Evolutionary conservation across 495 filamentous ascomycete species (phyloP).

Genomic region (Hypoxylon lienhwacheense): DNA sequence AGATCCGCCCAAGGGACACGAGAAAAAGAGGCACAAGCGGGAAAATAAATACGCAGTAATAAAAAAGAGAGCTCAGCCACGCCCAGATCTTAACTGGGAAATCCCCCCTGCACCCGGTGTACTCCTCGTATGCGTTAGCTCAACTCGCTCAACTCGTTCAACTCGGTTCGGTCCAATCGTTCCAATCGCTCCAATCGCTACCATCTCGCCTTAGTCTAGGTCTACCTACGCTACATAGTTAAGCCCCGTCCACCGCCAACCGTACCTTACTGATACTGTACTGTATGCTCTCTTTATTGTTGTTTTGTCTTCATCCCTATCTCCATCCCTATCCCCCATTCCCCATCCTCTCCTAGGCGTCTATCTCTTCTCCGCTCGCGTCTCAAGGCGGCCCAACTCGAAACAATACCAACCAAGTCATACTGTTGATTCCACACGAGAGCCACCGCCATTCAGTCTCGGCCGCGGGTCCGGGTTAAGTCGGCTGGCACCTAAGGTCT

Average conservation of each 20-base stretch:
- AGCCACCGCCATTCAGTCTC: conserved; percentile 22
- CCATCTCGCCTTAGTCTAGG: conserved; percentile 5
- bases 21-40: conserved; percentile 24
- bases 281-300: conserved; percentile 12
- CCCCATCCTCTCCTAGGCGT: conserved; percentile 17
- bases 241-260: conserved; percentile 16
- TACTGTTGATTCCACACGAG: conserved; percentile 19
- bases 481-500: no score
- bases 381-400: conserved; percentile 33
- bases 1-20: conserved; percentile 26
- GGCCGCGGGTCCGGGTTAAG: conserved; percentile 17
- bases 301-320: conserved; percentile 10
- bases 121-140: conserved; percentile 33
- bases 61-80: conserved; percentile 28
- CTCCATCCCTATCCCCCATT: conserved; percentile 12
- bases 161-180: no score
- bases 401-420: conserved; percentile 30
- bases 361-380: conserved; percentile 25
- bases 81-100: conserved; percentile 26
- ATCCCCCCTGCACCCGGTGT: conserved; percentile 15
- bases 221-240: conserved; percentile 12
- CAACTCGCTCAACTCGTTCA: no score
- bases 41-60: conserved; percentile 20
- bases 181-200: neutral
- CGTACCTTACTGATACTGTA: conserved; percentile 20